Evolutionary conservation across 768 basidiomycete species (phyloP).

Genomic region (Pholiota molesta): DNA sequence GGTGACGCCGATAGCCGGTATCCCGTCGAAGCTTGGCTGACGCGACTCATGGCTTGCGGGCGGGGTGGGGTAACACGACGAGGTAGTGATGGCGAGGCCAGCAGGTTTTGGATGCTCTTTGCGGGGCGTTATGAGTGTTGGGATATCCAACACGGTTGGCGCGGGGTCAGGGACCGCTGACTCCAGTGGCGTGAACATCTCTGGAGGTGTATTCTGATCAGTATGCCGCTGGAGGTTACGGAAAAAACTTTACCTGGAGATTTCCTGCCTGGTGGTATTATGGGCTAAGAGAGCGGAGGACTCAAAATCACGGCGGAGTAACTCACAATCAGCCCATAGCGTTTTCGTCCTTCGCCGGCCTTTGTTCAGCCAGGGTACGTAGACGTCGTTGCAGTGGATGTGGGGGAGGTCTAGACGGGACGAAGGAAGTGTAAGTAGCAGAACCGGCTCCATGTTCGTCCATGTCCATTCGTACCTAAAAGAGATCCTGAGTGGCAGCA

Average conservation of each 20-base stretch:
- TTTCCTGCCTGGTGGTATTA: no score
- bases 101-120: not conserved
- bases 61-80: not conserved
- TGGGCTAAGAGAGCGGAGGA: no score
- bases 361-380: constrained; percentile 49
- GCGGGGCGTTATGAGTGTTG: not conserved
- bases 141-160: not conserved
- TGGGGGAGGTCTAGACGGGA: constrained; percentile 39
- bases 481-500: constrained; percentile 44
- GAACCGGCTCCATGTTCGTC: not conserved
- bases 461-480: constrained; percentile 29
- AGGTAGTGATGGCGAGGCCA: not conserved
- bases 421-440: not conserved
- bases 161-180: not conserved
- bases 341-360: constrained; percentile 39
- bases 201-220: not conserved
- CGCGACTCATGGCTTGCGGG: not conserved
- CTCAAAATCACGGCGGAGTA: no score
- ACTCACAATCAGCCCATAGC: constrained; percentile 35
- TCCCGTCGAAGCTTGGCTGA: not conserved
- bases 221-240: no score
- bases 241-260: no score
- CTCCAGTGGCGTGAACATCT: not conserved
- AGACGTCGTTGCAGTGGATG: constrained; percentile 44
- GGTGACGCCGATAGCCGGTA: not conserved